phyloP scores from a whole-genome alignment of 495 filamentous ascomycete genomes.

The Cercophora sp. region DNA sequence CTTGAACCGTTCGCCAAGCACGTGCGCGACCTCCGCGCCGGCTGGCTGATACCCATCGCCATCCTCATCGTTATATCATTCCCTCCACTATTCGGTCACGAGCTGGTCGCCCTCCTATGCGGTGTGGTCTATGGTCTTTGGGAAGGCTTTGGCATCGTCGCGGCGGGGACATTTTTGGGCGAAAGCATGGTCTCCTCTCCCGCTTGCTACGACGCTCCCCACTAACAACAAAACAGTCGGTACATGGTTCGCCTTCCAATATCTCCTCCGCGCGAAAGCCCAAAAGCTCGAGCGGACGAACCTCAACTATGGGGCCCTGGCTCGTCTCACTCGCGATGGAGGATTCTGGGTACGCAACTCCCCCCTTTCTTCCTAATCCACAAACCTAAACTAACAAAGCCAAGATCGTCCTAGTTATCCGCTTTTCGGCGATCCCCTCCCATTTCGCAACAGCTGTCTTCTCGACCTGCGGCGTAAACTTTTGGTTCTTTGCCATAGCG shows the following conservation, averaged over 20 bases:
- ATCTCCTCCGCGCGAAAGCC: constrained; percentile 19
- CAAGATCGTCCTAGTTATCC: constrained; percentile 30
- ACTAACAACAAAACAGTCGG: constrained; percentile 14
- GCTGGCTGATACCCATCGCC: constrained; percentile 30
- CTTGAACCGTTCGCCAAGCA: constrained; percentile 25
- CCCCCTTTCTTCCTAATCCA: not conserved
- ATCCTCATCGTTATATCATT: constrained; percentile 33
- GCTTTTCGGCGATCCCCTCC: constrained; percentile 31
- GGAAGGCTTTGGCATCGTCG: constrained; percentile 29
- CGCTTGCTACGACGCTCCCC: no score
- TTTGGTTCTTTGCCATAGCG: constrained; percentile 30
- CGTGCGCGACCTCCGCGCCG: constrained; percentile 24
- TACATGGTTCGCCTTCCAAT: constrained; percentile 30
- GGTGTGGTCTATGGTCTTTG: constrained; percentile 32
- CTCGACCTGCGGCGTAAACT: constrained; percentile 31
- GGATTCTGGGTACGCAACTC: constrained; percentile 23
- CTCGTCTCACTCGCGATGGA: constrained; percentile 25
- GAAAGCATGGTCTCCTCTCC: no score
- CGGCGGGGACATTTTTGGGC: constrained; percentile 30
- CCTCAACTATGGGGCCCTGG: constrained; percentile 28
- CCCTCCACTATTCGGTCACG: constrained; percentile 33
- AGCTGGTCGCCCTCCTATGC: constrained; percentile 29
- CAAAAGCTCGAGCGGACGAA: constrained; percentile 29
- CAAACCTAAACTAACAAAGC: not conserved
- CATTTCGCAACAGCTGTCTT: constrained; percentile 34